Conservation (phyloP, 306 rosid species). For the Fragaria ananassa region DNA sequence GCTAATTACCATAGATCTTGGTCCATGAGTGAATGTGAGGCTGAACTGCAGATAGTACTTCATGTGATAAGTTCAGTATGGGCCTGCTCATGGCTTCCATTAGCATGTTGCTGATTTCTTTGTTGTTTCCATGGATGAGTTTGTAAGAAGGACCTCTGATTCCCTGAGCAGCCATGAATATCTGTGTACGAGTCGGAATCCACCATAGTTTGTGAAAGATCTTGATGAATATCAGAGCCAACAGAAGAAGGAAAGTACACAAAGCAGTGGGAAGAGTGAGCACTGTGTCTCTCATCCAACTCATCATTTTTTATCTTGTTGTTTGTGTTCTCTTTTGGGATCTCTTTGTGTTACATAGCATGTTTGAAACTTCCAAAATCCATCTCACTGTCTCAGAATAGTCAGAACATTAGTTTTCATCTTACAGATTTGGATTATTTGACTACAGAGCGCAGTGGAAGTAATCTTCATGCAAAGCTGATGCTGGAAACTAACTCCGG, state of each 20-base stretch:
- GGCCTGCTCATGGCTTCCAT: conserved; percentile 26
- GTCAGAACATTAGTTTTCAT: no score
- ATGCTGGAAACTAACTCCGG: not conserved
- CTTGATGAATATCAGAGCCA: conserved; percentile 12
- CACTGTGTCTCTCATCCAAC: not conserved
- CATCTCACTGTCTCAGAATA: no score
- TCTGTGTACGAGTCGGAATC: conserved; percentile 20
- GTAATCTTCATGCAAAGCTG: not conserved
- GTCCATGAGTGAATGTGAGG: conserved; percentile 21
- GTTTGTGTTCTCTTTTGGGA: not conserved
- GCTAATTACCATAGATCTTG: not conserved
- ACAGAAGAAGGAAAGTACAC: not conserved
- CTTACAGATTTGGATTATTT: no score
- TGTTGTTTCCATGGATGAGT: conserved; percentile 23
- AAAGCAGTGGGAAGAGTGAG: not conserved
- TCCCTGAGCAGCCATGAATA: conserved; percentile 14
- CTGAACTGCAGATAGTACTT: conserved; percentile 21
- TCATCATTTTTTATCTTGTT: not conserved
- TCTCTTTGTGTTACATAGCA: not conserved
- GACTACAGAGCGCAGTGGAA: no score
- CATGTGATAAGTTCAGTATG: conserved; percentile 18
- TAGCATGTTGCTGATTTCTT: conserved; percentile 19
- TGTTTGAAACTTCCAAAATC: no score
- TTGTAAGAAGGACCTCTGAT: conserved; percentile 33
- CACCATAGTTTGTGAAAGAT: conserved; percentile 22